A percentile compares a stretch with the other conserved stretches of the same genome.
Conservation (phyloP, 2,329 filamentous ascomycete genomes). For the Tolypocladium capitatum region DNA sequence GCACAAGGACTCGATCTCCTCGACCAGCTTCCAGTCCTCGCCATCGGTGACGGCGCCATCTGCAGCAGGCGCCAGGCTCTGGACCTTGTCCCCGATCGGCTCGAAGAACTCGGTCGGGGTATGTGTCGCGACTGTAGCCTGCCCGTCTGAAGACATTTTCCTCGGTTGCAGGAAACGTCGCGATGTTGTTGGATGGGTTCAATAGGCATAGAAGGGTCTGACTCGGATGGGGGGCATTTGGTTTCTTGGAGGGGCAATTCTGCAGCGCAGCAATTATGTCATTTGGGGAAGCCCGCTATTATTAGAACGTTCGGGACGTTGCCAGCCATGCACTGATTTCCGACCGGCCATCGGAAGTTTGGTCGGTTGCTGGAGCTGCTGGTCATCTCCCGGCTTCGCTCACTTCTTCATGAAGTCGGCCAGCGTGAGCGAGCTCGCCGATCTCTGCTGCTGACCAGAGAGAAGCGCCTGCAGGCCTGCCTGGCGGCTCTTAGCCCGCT, state of each 20-base stretch:
- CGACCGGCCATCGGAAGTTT: too few relatives aligned
- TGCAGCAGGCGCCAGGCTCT: slow-evolving; percentile 30
- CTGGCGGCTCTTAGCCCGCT: slow-evolving; percentile 51
- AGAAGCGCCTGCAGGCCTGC: slow-evolving; percentile 53
- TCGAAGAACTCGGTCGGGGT: slow-evolving; percentile 43
- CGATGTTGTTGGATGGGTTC: slow-evolving; percentile 4
- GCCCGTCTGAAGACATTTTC: slow-evolving; percentile 29
- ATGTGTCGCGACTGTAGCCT: slow-evolving; percentile 20
- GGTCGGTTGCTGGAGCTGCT: too few relatives aligned
- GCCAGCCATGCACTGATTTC: too few relatives aligned
- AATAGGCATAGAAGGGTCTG: too few relatives aligned
- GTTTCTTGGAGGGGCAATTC: slow-evolving; percentile 11
- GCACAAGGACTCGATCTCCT: slow-evolving; percentile 66
- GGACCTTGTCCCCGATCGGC: slow-evolving; percentile 48
- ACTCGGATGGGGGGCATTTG: slow-evolving; percentile 8
- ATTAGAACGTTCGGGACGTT: slow-evolving; percentile 3
- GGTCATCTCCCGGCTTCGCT: slow-evolving; percentile 1
- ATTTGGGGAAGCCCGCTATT: slow-evolving; percentile 3
- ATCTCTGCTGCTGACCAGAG: slow-evolving; percentile 34
- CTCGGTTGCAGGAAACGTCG: neutral
- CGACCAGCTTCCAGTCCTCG: slow-evolving; percentile 43
- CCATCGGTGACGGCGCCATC: slow-evolving; percentile 19
- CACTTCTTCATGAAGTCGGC: slow-evolving; percentile 38
- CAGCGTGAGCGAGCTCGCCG: slow-evolving; percentile 33
- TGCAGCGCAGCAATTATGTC: slow-evolving; percentile 4